Percentiles rank a stretch among this genome's conserved stretches.
These are phyloP conservation scores for Fusarium odoratissimum DNA, from an alignment of 2,329 filamentous ascomycete genomes.

Conservation along the genomic window DNA sequence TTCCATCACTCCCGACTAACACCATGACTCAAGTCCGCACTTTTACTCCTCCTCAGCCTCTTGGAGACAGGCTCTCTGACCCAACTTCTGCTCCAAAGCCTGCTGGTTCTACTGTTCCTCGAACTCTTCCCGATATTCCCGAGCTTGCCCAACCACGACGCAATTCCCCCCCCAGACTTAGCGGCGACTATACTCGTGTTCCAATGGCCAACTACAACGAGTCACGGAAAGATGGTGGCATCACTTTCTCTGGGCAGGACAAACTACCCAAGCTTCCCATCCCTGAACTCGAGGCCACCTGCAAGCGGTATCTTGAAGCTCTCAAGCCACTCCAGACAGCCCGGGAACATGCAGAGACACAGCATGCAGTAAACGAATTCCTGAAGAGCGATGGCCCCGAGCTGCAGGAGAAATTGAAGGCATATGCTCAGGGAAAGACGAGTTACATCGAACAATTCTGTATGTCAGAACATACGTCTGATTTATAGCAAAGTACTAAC, in stretches of 20 bases:
- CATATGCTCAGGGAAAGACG: slow-evolving; percentile 88
- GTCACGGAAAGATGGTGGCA: slow-evolving; percentile 71
- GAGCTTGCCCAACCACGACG: slow-evolving; percentile 39
- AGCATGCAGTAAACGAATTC: slow-evolving; percentile 84
- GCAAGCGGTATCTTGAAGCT: slow-evolving; percentile 81
- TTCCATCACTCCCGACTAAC: slow-evolving; percentile 42
- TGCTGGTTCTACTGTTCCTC: slow-evolving; percentile 53
- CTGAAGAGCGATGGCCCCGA: slow-evolving; percentile 82
- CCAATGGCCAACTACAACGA: slow-evolving; percentile 67
- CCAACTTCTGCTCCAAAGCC: slow-evolving; percentile 29
- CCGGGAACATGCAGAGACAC: slow-evolving; percentile 86
- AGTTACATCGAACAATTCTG: slow-evolving; percentile 99
- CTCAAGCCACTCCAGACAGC: slow-evolving; percentile 83
- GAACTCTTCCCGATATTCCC: slow-evolving; percentile 54
- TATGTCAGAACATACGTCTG: slow-evolving; percentile 53
- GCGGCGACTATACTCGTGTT: slow-evolving; percentile 53
- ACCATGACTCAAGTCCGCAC: slow-evolving; percentile 53
- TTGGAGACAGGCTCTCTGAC: slow-evolving; percentile 75
- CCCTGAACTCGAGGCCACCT: slow-evolving; percentile 83
- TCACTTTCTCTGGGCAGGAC: slow-evolving; percentile 92
- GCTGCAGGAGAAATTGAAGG: slow-evolving; percentile 88
- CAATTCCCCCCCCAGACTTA: slow-evolving; percentile 41
- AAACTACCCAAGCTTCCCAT: slow-evolving; percentile 92
- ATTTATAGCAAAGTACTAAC: slow-evolving; percentile 12
- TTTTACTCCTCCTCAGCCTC: slow-evolving; percentile 73